A percentile compares a stretch with the other conserved stretches of the same genome.
These are phyloP conservation scores for Syncephalastrum monosporum DNA, from an alignment of 371 early-diverging fungal species.

Conservation along the genomic window DNA sequence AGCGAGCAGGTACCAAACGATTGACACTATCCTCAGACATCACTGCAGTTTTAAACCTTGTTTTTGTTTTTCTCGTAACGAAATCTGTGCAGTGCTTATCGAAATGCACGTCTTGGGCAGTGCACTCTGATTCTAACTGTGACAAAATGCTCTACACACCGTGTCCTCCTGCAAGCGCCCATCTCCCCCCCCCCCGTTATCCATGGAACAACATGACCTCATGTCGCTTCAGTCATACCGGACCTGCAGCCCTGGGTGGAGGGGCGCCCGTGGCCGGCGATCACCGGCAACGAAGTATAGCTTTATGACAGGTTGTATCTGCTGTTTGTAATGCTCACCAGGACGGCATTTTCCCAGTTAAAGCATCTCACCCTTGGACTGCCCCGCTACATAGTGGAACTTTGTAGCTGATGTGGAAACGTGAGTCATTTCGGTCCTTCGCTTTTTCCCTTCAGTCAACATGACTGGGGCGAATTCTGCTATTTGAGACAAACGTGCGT, in stretches of 20 bases:
- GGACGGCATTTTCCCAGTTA: no score
- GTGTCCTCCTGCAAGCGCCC: constrained; percentile 47
- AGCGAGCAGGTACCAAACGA: constrained; percentile 49
- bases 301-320: constrained; percentile 70
- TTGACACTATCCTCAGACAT: constrained; percentile 74
- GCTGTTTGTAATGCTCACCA: constrained; percentile 50
- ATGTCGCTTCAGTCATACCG: constrained; percentile 47
- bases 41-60: constrained; percentile 55
- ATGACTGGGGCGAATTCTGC: constrained; percentile 54
- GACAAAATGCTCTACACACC: constrained; percentile 62
- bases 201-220: constrained; percentile 24
- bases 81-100: neutral
- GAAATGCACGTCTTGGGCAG: constrained; percentile 37
- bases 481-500: constrained; percentile 70
- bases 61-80: neutral
- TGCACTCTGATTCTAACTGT: constrained; percentile 78
- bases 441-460: constrained; percentile 28
- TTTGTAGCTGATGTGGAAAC: no score
- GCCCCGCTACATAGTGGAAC: constrained; percentile 59
- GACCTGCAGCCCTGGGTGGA: constrained; percentile 50
- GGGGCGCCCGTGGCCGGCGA: constrained; percentile 6
- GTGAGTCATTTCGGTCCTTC: no score
- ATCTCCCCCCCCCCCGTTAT: neutral
- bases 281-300: constrained; percentile 19
- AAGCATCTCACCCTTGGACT: constrained; percentile 9